Evolutionary conservation across 108 stramenopile genomes (phyloP), one percentile per base, ranked within the genome.

Genomic region (Phaeodactylum tricornutum): DNA sequence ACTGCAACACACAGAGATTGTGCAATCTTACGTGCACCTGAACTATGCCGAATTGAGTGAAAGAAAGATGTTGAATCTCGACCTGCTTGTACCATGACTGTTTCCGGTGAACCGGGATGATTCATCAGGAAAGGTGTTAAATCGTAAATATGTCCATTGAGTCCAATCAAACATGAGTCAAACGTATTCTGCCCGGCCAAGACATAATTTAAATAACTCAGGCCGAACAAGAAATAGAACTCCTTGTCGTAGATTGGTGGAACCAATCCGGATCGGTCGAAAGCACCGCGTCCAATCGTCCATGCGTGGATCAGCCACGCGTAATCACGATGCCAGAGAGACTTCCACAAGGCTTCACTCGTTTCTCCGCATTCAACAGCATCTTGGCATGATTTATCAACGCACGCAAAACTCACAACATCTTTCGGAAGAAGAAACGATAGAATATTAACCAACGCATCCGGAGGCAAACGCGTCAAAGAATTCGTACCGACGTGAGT

Each of bases 71-170:
- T 93, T 2, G 94, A 84, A 60, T 97, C 94, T 22, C 65, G 49
- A 15, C 96, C 96, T 2, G 91, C 65, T 60, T 90, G 88, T 6
- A 89, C 79, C 66, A 95, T 60, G 3, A 97, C 64, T 9, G 92
- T 95, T 42, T 97, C 96, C 19, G 83, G 80, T 31, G 74, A 73
- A 23, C 96, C 96, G 22, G 96, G 96, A 67, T 97, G 96, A 5
- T 50, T n/a, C 34, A 72, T 50, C 44, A 95, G 45, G 66, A 97
- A 97, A n/a, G 56, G 43, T 24, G 91, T 87, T 45, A 97, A 74
- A 59, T 97, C 86, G 53, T 85, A 94, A 15, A 89, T 77, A 47
- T 82, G 69, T 0, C 89, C 87, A 64, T 87, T 78, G 5, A 97
- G 50, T 8, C 89, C 92, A n/a, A 95, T 76, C 44, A 94, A 55